A percentile compares a stretch with the other conserved stretches of the same genome.
phyloP scores from a whole-genome alignment of 331 rosid genomes.

The Pyracantha coccinea region DNA sequence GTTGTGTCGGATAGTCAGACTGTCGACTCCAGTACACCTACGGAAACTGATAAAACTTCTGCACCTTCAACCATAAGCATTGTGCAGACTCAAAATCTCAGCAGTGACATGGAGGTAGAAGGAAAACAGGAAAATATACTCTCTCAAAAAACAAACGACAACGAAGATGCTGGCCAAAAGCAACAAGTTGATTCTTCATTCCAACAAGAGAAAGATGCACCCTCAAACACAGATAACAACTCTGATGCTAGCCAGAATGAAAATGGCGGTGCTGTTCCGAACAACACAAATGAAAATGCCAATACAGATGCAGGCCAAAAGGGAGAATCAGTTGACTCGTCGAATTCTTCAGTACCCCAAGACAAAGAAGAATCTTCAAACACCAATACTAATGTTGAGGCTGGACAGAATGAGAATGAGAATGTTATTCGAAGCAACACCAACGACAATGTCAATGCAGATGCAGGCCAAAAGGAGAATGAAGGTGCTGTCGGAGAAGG shows the following conservation, averaged over 20 bases:
- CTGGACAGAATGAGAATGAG: constrained; percentile 21
- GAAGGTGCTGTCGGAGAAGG: constrained; percentile 26
- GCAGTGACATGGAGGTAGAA: constrained; percentile 21
- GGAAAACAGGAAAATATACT: constrained; percentile 28
- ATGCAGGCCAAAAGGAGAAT: constrained; percentile 25
- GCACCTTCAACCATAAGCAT: neutral
- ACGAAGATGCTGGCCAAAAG: constrained; percentile 26
- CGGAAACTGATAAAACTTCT: neutral
- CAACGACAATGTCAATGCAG: constrained; percentile 13
- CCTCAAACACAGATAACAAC: constrained; percentile 32
- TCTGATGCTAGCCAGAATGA: constrained; percentile 20
- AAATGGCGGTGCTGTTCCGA: constrained; percentile 8
- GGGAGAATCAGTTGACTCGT: constrained; percentile 20
- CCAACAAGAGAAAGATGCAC: constrained; percentile 30
- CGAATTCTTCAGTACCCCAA: constrained; percentile 23
- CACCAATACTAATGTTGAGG: constrained; percentile 18
- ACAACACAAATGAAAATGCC: constrained; percentile 15
- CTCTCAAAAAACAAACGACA: constrained; percentile 29
- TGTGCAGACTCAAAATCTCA: constrained; percentile 24
- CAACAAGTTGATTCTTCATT: constrained; percentile 37
- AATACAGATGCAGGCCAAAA: constrained; percentile 18
- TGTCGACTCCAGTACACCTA: constrained; percentile 3
- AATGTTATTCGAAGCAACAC: constrained; percentile 16
- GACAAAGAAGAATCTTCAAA: constrained; percentile 22
- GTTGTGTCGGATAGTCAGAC: neutral